Evolutionary conservation across 768 basidiomycete genomes (phyloP), one percentile per base, ranked within the genome.

Genomic region (Pulveroboletus sp.): DNA sequence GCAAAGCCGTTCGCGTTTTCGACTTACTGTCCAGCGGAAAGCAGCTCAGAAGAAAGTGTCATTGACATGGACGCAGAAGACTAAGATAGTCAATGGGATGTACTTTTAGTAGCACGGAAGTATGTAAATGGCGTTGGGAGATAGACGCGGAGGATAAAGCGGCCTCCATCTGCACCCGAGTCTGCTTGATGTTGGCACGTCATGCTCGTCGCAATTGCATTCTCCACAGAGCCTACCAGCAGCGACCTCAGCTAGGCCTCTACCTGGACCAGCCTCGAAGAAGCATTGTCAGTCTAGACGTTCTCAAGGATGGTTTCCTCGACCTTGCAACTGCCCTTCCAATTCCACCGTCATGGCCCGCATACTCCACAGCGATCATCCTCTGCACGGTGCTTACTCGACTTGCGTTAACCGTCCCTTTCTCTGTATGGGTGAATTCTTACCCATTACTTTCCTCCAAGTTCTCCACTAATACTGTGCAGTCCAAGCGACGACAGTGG

Each of bases 1-100:
- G 83, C 89, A 5, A 86, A 81, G 43, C 78, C 85, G 6, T 87
- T 91, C 57, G 77, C 81, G 6, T 98, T 97, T 74, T 91, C 88
- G 10, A 89, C 92, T 3, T 99, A 94, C 59, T 89, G 85, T 50
- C 94, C 94, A 11, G 81, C 89, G 2, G 86, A 85, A 51, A 70
- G 80, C 37, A 85, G 89, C 61, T 94, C 93, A 0, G 89, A 93
- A 65, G 86, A 89, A 71, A 90, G 76, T 51, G 54, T 72, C n/a
- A 60, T 77, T 42, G 69, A 74, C 11, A 62, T 73, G 61, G 71
- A 73, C 30, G 26, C 18, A n/a, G 70, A 71, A 33, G 72, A 75
- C 17, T 71, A 55, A 62, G 33, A n/a, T 28, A 5, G 4, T 5
- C 3, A 10, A 18, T 9, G 33, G 37, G 27, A 28, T 32, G 21